phyloP scores from a whole-genome alignment of 1,284 basidiomycete genomes.

The Farysia itapuensis region DNA sequence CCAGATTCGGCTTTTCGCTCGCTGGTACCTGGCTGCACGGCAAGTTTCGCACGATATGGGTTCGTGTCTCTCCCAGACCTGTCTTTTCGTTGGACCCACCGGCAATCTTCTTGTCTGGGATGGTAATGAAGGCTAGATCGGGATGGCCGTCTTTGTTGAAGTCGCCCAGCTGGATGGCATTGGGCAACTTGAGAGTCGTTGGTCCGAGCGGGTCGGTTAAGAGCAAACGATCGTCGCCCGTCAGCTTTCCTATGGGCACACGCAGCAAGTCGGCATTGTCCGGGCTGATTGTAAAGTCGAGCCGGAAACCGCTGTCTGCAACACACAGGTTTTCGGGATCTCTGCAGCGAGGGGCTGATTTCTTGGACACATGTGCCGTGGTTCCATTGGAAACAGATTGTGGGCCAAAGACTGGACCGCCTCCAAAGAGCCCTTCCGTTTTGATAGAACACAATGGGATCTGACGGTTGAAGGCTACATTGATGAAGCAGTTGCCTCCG shows the following conservation, averaged over 20 bases:
- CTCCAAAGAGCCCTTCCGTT: constrained; percentile 42
- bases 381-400: constrained; percentile 1
- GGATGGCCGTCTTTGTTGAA: constrained; percentile 93
- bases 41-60: constrained; percentile 73
- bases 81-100: constrained; percentile 40
- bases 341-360: constrained; percentile 57
- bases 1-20: constrained; percentile 8
- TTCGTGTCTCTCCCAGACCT: constrained; percentile 63
- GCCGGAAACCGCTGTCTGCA: constrained; percentile 77
- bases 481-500: constrained; percentile 73
- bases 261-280: constrained; percentile 69
- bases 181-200: constrained; percentile 65
- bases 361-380: background rate
- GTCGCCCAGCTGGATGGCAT: constrained; percentile 82
- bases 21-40: constrained; percentile 67
- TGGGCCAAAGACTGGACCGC: constrained; percentile 17
- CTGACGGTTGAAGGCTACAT: constrained; percentile 92
- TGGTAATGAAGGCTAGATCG: constrained; percentile 74
- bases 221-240: constrained; percentile 66
- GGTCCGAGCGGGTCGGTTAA: constrained; percentile 66
- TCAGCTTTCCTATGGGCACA: constrained; percentile 70
- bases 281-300: constrained; percentile 68
- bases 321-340: constrained; percentile 78
- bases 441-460: constrained; percentile 71
- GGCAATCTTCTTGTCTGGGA: constrained; percentile 57